Conservation (phyloP, 306 rosid genomes). For the Senna siamea region DNA sequence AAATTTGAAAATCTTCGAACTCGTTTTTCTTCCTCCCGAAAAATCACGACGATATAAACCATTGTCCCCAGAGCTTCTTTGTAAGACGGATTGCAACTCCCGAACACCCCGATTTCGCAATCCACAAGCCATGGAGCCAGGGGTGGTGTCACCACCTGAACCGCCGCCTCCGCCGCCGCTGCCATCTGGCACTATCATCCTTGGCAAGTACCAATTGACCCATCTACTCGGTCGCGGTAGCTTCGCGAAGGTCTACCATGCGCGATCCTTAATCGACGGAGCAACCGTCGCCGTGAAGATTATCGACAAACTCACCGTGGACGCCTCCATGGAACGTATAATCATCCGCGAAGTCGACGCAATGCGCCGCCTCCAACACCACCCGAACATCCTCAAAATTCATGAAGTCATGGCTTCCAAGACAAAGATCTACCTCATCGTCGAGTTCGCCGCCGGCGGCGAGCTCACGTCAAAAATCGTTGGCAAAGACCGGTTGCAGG, state of each 20-base stretch:
- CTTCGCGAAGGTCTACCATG: constrained; percentile 84
- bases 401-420: constrained; percentile 85
- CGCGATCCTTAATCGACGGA: constrained; percentile 53
- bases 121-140: no score
- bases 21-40: no score
- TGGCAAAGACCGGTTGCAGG: constrained; percentile 50
- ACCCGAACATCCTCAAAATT: constrained; percentile 71
- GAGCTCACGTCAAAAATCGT: constrained; percentile 59
- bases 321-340: constrained; percentile 64
- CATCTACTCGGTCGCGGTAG: constrained; percentile 73
- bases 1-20: no score
- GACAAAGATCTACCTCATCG: constrained; percentile 76
- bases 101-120: no score
- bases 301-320: constrained; percentile 66
- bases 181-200: constrained; percentile 35
- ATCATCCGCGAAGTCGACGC: constrained; percentile 75
- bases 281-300: constrained; percentile 70
- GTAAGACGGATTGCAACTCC: no score
- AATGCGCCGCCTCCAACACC: constrained; percentile 84
- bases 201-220: constrained; percentile 69
- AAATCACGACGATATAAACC: no score
- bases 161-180: neutral
- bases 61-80: no score
- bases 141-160: no score
- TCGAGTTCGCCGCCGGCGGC: constrained; percentile 81